Base-by-base conservation (phyloP, 2,329 filamentous ascomycete species). In the Apiospora koreana region DNA sequence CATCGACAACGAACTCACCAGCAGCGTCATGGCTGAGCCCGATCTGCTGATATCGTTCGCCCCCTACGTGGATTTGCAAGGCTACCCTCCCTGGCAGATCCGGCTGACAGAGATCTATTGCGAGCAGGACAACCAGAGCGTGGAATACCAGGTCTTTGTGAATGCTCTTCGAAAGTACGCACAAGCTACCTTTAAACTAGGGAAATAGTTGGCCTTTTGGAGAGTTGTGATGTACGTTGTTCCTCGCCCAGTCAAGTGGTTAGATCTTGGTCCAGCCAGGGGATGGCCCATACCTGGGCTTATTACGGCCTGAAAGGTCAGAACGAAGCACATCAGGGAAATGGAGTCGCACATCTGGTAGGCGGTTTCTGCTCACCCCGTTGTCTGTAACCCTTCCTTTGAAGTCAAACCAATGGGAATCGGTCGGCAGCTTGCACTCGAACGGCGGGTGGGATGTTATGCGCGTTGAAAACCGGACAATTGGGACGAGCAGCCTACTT, bases 71-170 rank as follows among this genome's bases (percentile, higher is more conserved):
- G 91, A 94, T 79, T 83, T 99, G 62, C 91, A 94, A 69, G 94
- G 96, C 12, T 99, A 98, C 79, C 96, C 96, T 12, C 96, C 96
- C 0, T 99, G 96, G 96, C 96, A 98, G 82, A 88, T 98, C 72
- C 89, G 96, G 58, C 84, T 99, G 78, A 98, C 95, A 0, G 96
- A 99, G 85, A 98, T 99, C 70, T 98, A 95, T 80, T 89, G 91
- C 76, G 84, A 93, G 16, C 87, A 88, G 70, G 93, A 95, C 78
- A 94, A 94, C 80, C 88, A 92, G 73, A 91, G 91, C 1, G 95
- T 99, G 23, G 94, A 94, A 62, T 99, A 99, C 81, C 95, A 98
- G 79, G 92, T 97, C 41, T 99, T 98, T 80, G 85, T 98, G 73
- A 88, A 92, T 73, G 95, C 92, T 0, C 83, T 99, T 75, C 92